A percentile compares a stretch with the other conserved stretches of the same genome.
These are phyloP conservation scores for Oenanthe javanica DNA, from an alignment of 140 eudicot genomes.

Conservation along the genomic window DNA sequence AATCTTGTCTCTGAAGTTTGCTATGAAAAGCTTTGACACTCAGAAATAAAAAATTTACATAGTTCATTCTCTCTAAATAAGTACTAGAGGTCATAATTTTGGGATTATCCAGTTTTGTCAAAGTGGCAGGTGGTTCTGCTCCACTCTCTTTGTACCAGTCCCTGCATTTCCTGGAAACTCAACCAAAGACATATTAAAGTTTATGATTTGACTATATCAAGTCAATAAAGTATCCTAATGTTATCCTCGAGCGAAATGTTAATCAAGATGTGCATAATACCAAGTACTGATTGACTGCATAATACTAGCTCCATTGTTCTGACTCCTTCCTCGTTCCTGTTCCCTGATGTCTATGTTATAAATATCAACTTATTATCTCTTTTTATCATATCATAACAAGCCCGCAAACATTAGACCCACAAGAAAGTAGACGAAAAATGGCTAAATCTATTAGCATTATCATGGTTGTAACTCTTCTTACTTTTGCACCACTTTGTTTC, in stretches of 20 bases:
- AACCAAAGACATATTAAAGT: neutral
- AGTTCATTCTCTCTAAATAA: neutral
- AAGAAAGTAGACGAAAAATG: slow-evolving; percentile 22
- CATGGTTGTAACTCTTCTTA: slow-evolving; percentile 31
- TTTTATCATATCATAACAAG: neutral
- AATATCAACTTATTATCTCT: neutral
- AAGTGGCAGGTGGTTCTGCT: neutral
- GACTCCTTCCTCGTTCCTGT: neutral
- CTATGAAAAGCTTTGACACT: neutral
- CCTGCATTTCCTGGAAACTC: neutral
- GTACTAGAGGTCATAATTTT: neutral
- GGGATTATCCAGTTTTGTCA: neutral
- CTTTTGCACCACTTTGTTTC: slow-evolving; percentile 47
- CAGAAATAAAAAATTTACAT: neutral
- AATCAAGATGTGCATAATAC: neutral
- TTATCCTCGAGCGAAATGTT: neutral
- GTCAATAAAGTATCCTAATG: neutral
- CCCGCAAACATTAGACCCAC: neutral
- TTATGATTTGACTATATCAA: neutral
- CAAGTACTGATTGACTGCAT: neutral
- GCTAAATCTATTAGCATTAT: slow-evolving; percentile 29
- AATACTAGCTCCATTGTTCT: neutral
- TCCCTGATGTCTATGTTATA: neutral
- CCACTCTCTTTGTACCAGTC: neutral
- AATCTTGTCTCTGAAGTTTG: neutral